Evolutionary conservation across 1,284 basidiomycete genomes (phyloP), one percentile per base, ranked within the genome.

Genomic region (Sanghuangporus sanghuang): DNA sequence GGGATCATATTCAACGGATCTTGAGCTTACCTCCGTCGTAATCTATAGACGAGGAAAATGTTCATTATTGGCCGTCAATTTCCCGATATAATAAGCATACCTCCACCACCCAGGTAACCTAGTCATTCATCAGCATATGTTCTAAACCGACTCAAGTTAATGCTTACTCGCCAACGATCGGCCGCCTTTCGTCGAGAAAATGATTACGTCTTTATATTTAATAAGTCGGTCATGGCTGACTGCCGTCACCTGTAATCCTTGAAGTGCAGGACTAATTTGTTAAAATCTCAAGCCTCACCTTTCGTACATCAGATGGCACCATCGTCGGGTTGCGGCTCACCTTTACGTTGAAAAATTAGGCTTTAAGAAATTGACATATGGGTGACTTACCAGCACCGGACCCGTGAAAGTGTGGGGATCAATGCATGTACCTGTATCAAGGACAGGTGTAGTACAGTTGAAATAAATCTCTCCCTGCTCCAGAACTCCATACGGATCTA

Each of bases 1-100:
- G 12, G 7, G 21, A 46, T 46, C 44, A 46, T 46, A 16, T 7
- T n/a, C 44, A 32, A 18, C 44, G 21, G 16, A 7, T 18, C 7
- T 8, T 35, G 23, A 14, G 46, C 27, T 2, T 71, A 89, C 89
- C 89, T 73, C 89, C 88, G 68, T 90, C 88, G 73, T 84, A 85
- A 36, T 54, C 53, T 54, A n/a, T 5, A 7, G 32, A 35, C 12
- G 32, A 36, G n/a, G 36, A 36, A 6, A 35, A 38, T 36, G n/a
- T 36, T 12, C 23, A 23, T 23, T 36, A 35, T 39, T 1, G 39
- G 32, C 32, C 1, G 12, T 44, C 58, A 53, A 32, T 50, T 32
- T 16, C 46, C n/a, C n/a, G 23, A 42, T 18, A 46, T 9, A 38
- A 7, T 8, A 9, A 48, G 56, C 80, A 65, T 64, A 85, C 86